phyloP scores from a whole-genome alignment of 768 basidiomycete genomes.

The Pleurotus djamor region DNA sequence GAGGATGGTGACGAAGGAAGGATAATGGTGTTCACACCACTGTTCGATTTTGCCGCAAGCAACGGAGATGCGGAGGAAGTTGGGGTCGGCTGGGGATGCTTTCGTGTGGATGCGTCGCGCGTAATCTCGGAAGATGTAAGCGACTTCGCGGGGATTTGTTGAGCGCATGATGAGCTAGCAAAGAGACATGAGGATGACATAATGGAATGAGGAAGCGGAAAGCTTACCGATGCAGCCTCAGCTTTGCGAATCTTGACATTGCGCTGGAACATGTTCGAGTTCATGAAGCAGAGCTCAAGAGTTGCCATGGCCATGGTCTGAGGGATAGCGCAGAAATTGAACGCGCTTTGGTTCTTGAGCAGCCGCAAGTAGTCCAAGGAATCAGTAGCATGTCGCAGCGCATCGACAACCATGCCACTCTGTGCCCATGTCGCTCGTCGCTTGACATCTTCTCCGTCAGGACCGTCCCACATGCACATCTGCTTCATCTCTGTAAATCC shows the following conservation, averaged over 20 bases:
- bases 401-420: constrained; percentile 88
- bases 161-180: constrained; percentile 88
- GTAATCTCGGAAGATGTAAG: constrained; percentile 83
- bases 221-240: constrained; percentile 74
- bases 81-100: constrained; percentile 79
- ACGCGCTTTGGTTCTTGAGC: constrained; percentile 87
- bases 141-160: constrained; percentile 90
- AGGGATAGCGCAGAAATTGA: constrained; percentile 95
- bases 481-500: constrained; percentile 74
- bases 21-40: constrained; percentile 94
- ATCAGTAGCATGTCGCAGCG: constrained; percentile 80
- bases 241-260: constrained; percentile 97
- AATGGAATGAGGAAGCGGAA: neutral
- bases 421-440: constrained; percentile 73
- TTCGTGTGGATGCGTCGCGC: constrained; percentile 82
- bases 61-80: constrained; percentile 78
- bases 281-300: constrained; percentile 91
- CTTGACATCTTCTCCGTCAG: constrained; percentile 44
- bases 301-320: constrained; percentile 96
- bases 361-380: constrained; percentile 87
- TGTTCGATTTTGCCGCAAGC: constrained; percentile 92
- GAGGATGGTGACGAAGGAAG: constrained; percentile 71
- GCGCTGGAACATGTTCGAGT: constrained; percentile 75
- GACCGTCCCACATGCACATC: constrained; percentile 39
- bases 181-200: neutral